Evolutionary conservation across 306 rosid genomes (phyloP).

Genomic region (Ormosia semicastrata): DNA sequence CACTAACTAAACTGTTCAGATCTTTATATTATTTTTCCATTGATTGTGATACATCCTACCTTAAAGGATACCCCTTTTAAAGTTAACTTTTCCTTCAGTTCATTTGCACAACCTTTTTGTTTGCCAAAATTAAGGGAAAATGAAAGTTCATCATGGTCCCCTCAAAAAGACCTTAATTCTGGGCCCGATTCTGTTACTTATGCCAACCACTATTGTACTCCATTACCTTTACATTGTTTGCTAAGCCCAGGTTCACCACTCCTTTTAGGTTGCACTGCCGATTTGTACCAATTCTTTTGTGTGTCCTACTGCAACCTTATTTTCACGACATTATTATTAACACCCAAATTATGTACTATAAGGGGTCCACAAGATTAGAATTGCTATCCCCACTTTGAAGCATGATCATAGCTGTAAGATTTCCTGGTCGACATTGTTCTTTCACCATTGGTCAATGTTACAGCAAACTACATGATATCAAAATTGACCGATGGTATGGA

Average conservation of each 20-base stretch:
- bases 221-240: neutral
- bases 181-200: neutral
- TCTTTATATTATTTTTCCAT: neutral
- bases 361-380: neutral
- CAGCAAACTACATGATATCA: too few species aligned
- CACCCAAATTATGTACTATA: neutral
- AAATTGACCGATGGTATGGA: too few species aligned
- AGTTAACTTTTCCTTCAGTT: neutral
- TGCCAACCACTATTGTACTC: neutral
- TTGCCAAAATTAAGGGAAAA: neutral
- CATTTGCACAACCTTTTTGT: neutral
- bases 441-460: too few species aligned
- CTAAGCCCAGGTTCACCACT: neutral
- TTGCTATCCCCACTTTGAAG: neutral
- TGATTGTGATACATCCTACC: constrained; percentile 1
- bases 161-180: neutral
- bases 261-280: neutral
- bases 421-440: neutral
- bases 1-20: neutral
- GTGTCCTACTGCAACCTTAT: neutral
- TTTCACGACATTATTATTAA: neutral
- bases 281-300: neutral
- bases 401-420: neutral
- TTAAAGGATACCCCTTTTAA: neutral
- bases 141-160: neutral